Evolutionary conservation across 768 basidiomycete species (phyloP).

Genomic region (Naganishia kalamii): DNA sequence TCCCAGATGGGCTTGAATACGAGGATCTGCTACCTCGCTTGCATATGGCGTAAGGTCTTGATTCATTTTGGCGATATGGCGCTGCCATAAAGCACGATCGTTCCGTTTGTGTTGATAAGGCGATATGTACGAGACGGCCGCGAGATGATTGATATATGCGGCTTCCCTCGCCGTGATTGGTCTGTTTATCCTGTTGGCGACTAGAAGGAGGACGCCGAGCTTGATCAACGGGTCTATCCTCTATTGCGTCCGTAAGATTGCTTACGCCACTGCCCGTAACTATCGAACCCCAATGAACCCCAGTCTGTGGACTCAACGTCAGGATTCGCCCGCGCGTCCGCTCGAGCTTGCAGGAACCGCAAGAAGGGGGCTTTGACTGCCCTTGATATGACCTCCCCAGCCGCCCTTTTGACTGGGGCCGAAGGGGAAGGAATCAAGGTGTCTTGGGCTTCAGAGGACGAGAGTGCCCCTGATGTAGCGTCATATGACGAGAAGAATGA

Average conservation of each 20-base stretch:
- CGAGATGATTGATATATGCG: neutral
- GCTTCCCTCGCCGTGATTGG: neutral
- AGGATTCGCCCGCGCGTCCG: neutral
- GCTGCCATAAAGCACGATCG: neutral
- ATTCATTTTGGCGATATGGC: neutral
- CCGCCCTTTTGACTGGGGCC: too few relatives aligned
- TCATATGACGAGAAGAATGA: too few relatives aligned
- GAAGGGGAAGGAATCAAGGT: too few relatives aligned
- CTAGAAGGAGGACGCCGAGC: neutral
- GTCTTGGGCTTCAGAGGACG: too few relatives aligned
- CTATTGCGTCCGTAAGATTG: neutral
- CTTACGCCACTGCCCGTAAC: conserved; percentile 12
- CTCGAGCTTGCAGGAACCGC: neutral
- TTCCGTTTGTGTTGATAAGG: neutral
- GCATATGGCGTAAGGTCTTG: neutral
- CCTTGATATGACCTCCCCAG: too few relatives aligned
- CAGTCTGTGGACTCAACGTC: neutral
- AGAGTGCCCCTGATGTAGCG: too few relatives aligned
- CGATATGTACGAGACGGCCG: neutral
- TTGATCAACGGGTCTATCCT: too few relatives aligned
- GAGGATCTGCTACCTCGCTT: neutral
- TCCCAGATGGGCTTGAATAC: neutral
- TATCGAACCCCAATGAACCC: neutral
- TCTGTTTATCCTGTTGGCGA: neutral
- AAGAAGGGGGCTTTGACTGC: neutral